Evolutionary conservation across 345 rosid species (phyloP), one percentile per base, ranked within the genome.

Genomic region (Anastatica hierochuntica): DNA sequence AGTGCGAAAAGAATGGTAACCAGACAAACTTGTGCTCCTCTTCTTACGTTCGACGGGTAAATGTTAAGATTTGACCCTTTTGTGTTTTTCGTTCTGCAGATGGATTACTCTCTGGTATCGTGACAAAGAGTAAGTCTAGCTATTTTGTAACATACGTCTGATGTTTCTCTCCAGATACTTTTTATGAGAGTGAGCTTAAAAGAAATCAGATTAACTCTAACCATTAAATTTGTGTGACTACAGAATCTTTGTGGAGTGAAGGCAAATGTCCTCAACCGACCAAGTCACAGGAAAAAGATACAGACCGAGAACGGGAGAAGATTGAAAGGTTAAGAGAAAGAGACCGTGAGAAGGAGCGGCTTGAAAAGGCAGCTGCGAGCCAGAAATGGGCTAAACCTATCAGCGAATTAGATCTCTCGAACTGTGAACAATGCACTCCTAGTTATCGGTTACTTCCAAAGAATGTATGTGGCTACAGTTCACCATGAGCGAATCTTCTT

Each of bases 341-440:
- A 71, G 92, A 84, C 46, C 74, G 71, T 13, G 98, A 88, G 55
- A 85, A 87, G 75, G 97, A 83, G 52, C 81, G 88, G 68, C 75
- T 78, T 45, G 96, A 81, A 16, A 85, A 76, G 69, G 72, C 67
- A 35, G 85, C 88, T 80, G 82, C 79, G 74, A 90, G 60, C 78
- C 88, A 78, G 72, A 74, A 78, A 29, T 80, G 67, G 78, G 78
- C 82, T 44, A 94, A 94, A 48, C 88, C 99, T 42, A 83, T 92
- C 53, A 84, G 80, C 53, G 98, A 92, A 68, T 90, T 92, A 53
- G 97, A 92, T 72, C 81, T 88, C 27, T 88, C 97, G 7, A 83
- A 94, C 70, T 88, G 97, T 73, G 97, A 88, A 71, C 78, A 82
- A 16, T 88, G 99, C 77, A 85, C 95, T 62, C 97, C 99, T 66